Conservation (phyloP, 164 flowering plant species). For the Vitis vinifera region ASM3070453v1 NC_081807.1:1765501-1766000, state of each 20-base stretch:
- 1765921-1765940: conserved; percentile 21
- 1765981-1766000: conserved; percentile 34
- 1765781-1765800: conserved; percentile 44
- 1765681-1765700: background rate
- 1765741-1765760: background rate
- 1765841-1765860: conserved; percentile 20
- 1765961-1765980: conserved; percentile 22
- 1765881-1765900: conserved; percentile 12
- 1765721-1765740: background rate
- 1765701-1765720: background rate
- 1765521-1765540: background rate
- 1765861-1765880: conserved; percentile 14
- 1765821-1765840: conserved; percentile 40
- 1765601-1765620: conserved; percentile 67
- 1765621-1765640: conserved; percentile 55
- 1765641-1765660: background rate
- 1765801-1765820: conserved; percentile 38
- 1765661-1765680: background rate
- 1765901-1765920: conserved; percentile 11
- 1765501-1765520: background rate
- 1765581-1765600: conserved; percentile 60
- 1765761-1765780: conserved; percentile 63
- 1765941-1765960: conserved; percentile 18
- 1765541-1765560: background rate
- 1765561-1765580: conserved; percentile 56